Base-by-base conservation (phyloP, 306 rosid genomes). In the Hippophae gyantsensis region DNA sequence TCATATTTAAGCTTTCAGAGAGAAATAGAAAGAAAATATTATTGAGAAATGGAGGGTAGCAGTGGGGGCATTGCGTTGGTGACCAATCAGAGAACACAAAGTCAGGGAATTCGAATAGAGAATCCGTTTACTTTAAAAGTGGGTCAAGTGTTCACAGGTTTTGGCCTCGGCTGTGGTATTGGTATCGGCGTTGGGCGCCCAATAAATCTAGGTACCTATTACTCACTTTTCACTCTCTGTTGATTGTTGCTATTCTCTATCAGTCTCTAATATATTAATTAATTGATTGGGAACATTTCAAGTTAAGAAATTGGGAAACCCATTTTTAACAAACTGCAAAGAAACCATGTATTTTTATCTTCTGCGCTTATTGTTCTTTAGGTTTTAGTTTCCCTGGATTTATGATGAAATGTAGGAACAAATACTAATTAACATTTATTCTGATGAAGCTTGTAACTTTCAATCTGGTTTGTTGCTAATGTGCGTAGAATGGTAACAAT, bases 101-200 rank as follows among this genome's bases (percentile, higher is more conserved):
- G 65, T 56, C 54, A 52, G 12, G 76, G 63, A 72, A 70, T 87
- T 74, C 77, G 83, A 78, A 53, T 85, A 0, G 83, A 79, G 77
- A 92, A 85, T 87, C 98, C 96, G 14, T 85, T 92, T 85, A 54
- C 92, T 76, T 78, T 92, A 75, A 87, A 92, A 58, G 93, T 87
- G 49, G 96, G 95, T 78, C 96, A 87, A 81, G 92, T 92, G 46
- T 92, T 87, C 59, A 92, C 98, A 6, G 98, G 96, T 69, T 92
- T 92, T 74, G 98, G 98, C 72, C 54, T 92, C 56, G 93, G 95
- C 10, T 92, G 96, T 54, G 96, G 96, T 56, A 76, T 83, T 47
- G 98, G 98, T 46, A 83, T 92, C 78, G 98, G 98, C 66, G 87
- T 85, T 74, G 98, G 98, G 10, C 92, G 89, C 71, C 98, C 98